phyloP scores from a whole-genome alignment of 768 basidiomycete genomes.

The Leccinum pellstonianum region DNA sequence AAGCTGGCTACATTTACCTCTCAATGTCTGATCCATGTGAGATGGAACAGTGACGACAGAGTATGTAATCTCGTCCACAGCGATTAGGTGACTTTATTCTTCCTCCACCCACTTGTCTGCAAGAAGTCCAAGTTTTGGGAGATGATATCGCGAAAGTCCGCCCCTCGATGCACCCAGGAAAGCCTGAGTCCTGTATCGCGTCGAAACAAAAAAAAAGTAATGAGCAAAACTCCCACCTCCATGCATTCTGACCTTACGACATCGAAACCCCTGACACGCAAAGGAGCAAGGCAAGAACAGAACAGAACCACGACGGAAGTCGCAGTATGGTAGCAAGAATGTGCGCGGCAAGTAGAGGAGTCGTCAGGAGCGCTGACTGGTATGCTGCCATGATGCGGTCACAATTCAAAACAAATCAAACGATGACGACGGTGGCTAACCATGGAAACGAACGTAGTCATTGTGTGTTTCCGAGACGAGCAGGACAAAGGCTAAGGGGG shows the following conservation, averaged over 20 bases:
- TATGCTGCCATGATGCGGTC: conserved; percentile 50
- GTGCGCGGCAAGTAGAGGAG: conserved; percentile 56
- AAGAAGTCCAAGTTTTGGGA: conserved; percentile 61
- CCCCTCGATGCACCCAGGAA: conserved; percentile 53
- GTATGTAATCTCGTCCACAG: neutral
- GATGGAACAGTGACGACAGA: neutral
- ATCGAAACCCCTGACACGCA: conserved; percentile 46
- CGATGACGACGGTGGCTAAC: conserved; percentile 37
- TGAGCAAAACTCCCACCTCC: conserved; percentile 2
- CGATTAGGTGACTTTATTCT: conserved; percentile 38
- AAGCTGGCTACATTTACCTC: neutral
- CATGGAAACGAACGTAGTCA: conserved; percentile 77
- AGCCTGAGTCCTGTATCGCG: conserved; percentile 29
- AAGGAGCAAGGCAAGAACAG: conserved; percentile 47
- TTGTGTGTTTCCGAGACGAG: conserved; percentile 76
- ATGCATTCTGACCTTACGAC: conserved; percentile 44
- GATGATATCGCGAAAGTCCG: conserved; percentile 52
- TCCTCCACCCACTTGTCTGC: conserved; percentile 71
- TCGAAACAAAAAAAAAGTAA: conserved; percentile 4
- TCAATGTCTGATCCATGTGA: neutral
- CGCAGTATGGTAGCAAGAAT: conserved; percentile 54
- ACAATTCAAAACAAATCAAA: conserved; percentile 8
- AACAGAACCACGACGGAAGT: conserved; percentile 52
- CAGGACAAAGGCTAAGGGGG: conserved; percentile 51
- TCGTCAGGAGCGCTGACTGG: conserved; percentile 71